These are phyloP conservation scores for Curvularia sp. DNA, from an alignment of 2,329 filamentous ascomycete genomes.

Conservation along the genomic window DNA sequence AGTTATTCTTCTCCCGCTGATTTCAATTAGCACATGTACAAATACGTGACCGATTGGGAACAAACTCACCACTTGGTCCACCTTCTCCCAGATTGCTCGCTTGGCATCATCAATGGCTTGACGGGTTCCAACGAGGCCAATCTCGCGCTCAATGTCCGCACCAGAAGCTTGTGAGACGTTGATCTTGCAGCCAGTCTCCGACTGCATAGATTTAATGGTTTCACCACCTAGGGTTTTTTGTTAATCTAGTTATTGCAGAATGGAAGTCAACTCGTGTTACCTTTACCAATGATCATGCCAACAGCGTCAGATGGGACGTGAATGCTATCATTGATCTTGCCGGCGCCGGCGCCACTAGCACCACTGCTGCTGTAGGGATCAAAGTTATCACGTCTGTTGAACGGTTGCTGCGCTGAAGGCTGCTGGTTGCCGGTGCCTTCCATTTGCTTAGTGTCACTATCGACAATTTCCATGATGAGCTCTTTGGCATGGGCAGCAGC, in stretches of 20 bases:
- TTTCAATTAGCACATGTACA: constrained; percentile 26
- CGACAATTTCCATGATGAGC: constrained; percentile 90
- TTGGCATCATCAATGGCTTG: constrained; percentile 83
- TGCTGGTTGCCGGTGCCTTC: constrained; percentile 39
- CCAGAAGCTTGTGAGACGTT: constrained; percentile 85
- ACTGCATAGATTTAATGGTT: constrained; percentile 94
- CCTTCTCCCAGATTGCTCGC: constrained; percentile 86
- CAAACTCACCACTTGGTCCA: constrained; percentile 79
- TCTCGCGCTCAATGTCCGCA: constrained; percentile 82
- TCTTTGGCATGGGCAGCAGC: constrained; percentile 82
- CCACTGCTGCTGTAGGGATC: constrained; percentile 56
- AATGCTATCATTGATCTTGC: constrained; percentile 81
- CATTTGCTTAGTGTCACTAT: constrained; percentile 74
- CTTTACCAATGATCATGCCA: constrained; percentile 96
- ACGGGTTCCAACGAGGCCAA: constrained; percentile 79
- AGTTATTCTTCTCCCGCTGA: constrained; percentile 58
- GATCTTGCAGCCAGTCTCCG: constrained; percentile 87
- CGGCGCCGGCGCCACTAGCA: constrained; percentile 25
- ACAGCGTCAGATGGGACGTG: constrained; percentile 89
- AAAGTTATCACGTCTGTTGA: constrained; percentile 48
- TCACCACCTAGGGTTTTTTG: constrained; percentile 67
- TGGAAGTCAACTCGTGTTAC: constrained; percentile 39
- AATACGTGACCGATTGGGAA: neutral
- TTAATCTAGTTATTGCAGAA: constrained; percentile 23
- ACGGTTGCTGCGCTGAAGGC: constrained; percentile 25